phyloP scores from a whole-genome alignment of 2,329 filamentous ascomycete species.

The Penicillium expansum region DNA sequence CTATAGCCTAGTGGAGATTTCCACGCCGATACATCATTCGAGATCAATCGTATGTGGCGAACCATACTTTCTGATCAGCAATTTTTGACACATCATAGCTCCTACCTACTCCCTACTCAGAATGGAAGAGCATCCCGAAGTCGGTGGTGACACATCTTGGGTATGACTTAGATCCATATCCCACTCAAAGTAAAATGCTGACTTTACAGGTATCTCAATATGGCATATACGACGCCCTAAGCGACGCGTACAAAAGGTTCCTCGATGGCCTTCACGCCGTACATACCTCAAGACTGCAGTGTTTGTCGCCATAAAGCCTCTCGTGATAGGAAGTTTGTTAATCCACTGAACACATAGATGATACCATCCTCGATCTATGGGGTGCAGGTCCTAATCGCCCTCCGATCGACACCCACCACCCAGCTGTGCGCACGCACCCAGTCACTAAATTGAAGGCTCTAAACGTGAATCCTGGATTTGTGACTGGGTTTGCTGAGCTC shows the following conservation, averaged over 20 bases:
- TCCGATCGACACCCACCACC: conserved; percentile 50
- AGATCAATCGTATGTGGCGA: conserved; percentile 44
- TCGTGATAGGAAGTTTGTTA: neutral
- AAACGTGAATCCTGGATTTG: conserved; percentile 49
- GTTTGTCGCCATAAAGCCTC: neutral
- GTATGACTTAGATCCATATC: conserved; percentile 19
- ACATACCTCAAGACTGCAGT: conserved; percentile 39
- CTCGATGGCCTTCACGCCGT: conserved; percentile 47
- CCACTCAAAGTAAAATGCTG: neutral
- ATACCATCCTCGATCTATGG: conserved; percentile 49
- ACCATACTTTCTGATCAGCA: neutral
- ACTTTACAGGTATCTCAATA: conserved; percentile 30
- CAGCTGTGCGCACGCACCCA: conserved; percentile 51
- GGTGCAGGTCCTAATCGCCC: conserved; percentile 43
- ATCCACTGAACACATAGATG: conserved; percentile 31
- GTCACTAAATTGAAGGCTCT: conserved; percentile 49
- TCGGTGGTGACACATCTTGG: conserved; percentile 51
- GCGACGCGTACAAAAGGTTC: conserved; percentile 44
- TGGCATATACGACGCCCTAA: conserved; percentile 32
- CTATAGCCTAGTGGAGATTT: conserved; percentile 45
- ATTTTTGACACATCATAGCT: conserved; percentile 24
- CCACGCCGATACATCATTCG: conserved; percentile 53
- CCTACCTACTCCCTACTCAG: conserved; percentile 52
- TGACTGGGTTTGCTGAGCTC: conserved; percentile 50
- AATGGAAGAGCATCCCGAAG: conserved; percentile 51